Percentiles rank a stretch among this genome's conserved stretches.
These are phyloP conservation scores for Bolboschoenus planiculmis DNA, from an alignment of 176 grass and related monocot species.

Conservation along the genomic window DNA sequence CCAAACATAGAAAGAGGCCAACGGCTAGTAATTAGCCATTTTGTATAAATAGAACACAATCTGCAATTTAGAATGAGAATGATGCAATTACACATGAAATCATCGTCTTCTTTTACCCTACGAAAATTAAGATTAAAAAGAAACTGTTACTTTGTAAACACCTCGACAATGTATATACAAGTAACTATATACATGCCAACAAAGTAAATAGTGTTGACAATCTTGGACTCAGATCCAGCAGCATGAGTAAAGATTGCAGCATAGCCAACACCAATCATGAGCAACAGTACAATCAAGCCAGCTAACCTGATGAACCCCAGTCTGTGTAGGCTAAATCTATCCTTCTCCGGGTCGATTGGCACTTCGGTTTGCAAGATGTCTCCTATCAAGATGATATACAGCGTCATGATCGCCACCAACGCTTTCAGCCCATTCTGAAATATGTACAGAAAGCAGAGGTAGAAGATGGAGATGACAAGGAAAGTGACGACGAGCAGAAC, in stretches of 20 bases:
- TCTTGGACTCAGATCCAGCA: neutral
- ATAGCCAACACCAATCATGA: slow-evolving; percentile 13
- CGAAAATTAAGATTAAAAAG: neutral
- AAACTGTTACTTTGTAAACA: neutral
- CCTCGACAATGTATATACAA: slow-evolving; percentile 11
- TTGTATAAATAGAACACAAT: too few relatives aligned
- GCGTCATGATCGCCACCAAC: neutral
- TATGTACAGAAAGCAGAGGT: neutral
- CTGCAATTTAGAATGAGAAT: too few relatives aligned
- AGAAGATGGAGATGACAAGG: neutral
- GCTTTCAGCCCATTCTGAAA: neutral
- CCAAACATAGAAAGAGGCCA: too few relatives aligned
- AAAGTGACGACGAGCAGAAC: neutral
- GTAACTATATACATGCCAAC: slow-evolving; percentile 6
- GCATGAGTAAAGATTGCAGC: neutral
- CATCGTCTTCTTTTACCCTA: too few relatives aligned
- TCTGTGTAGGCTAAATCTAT: slow-evolving; percentile 10
- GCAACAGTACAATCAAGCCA: neutral
- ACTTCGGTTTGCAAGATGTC: slow-evolving; percentile 15
- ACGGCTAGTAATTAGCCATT: too few relatives aligned
- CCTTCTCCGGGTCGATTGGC: neutral
- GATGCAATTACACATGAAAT: too few relatives aligned
- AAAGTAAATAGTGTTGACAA: neutral
- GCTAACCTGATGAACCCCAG: slow-evolving; percentile 3
- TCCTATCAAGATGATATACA: slow-evolving; percentile 13